Percentiles rank a stretch among this genome's conserved stretches.
Evolutionary conservation across 78 protist species (phyloP).

Genomic region (Dictyostelium capitatum): DNA sequence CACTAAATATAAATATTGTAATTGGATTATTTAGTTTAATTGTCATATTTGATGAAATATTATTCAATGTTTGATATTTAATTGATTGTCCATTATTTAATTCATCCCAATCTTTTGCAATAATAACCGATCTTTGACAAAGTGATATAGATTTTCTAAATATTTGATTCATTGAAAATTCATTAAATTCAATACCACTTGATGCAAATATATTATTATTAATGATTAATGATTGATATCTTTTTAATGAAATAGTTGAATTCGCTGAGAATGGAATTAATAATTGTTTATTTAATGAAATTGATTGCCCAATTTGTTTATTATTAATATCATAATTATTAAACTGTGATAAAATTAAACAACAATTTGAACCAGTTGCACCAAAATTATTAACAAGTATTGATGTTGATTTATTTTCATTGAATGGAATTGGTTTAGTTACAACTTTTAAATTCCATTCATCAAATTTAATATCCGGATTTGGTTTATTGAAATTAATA

Average conservation of each 20-base stretch:
- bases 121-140: slow-evolving; percentile 3
- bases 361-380: slow-evolving; percentile 21
- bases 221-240: too few relatives aligned
- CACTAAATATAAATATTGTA: slow-evolving; percentile 68
- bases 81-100: neutral
- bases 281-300: neutral
- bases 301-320: too few relatives aligned
- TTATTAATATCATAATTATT: slow-evolving; percentile 34
- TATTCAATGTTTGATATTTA: neutral
- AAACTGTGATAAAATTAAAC: slow-evolving; percentile 84
- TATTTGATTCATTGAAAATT: slow-evolving; percentile 10
- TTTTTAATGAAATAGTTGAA: slow-evolving; percentile 33
- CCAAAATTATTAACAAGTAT: slow-evolving; percentile 82
- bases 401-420: neutral
- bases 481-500: neutral
- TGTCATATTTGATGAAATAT: slow-evolving; percentile 21
- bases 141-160: neutral
- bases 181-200: too few relatives aligned
- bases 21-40: neutral
- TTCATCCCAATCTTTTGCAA: slow-evolving; percentile 39
- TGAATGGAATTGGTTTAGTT: slow-evolving; percentile 27
- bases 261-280: slow-evolving; percentile 70
- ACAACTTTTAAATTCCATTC: slow-evolving; percentile 71
- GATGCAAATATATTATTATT: too few relatives aligned
- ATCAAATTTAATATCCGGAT: slow-evolving; percentile 55